A percentile compares a stretch with the other conserved stretches of the same genome.
phyloP scores from a whole-genome alignment of 257 asterid genomes.

The Nyctanthes arbortristis region DNA sequence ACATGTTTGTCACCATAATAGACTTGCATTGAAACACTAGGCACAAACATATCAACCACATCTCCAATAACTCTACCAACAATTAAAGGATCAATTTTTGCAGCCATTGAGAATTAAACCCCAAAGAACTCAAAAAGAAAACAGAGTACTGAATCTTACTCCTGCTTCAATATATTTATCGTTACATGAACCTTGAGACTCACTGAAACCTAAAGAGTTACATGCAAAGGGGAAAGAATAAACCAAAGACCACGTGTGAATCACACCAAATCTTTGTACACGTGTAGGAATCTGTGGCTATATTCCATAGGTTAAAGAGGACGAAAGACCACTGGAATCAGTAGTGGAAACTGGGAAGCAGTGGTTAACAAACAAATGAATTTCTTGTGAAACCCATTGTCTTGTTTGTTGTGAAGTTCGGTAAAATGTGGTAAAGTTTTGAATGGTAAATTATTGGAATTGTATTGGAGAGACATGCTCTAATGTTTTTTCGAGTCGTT shows the following conservation, averaged over 20 bases:
- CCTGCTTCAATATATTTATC: slow-evolving; percentile 27
- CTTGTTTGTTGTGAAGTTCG: no score
- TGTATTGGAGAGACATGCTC: no score
- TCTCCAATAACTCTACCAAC: slow-evolving; percentile 70
- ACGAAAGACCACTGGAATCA: not conserved
- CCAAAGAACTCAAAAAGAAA: no score
- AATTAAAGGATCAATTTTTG: slow-evolving; percentile 49
- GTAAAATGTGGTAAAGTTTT: no score
- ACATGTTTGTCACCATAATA: slow-evolving; percentile 49
- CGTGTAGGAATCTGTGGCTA: slow-evolving; percentile 15
- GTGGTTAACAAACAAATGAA: not conserved
- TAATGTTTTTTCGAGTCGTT: no score
- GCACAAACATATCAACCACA: slow-evolving; percentile 66
- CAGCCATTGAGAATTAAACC: slow-evolving; percentile 34
- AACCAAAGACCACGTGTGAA: slow-evolving; percentile 43
- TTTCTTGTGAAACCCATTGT: not conserved
- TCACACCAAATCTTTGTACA: slow-evolving; percentile 14
- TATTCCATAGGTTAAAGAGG: slow-evolving; percentile 4
- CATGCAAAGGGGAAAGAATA: slow-evolving; percentile 52
- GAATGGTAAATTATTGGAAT: no score
- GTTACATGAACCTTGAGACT: not conserved
- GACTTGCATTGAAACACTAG: slow-evolving; percentile 54
- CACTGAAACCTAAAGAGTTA: slow-evolving; percentile 36
- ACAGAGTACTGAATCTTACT: no score
- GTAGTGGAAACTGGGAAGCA: not conserved